These are phyloP conservation scores for Vitis cinerea DNA, from an alignment of 164 flowering plant genomes.

Conservation along the genomic window DNA sequence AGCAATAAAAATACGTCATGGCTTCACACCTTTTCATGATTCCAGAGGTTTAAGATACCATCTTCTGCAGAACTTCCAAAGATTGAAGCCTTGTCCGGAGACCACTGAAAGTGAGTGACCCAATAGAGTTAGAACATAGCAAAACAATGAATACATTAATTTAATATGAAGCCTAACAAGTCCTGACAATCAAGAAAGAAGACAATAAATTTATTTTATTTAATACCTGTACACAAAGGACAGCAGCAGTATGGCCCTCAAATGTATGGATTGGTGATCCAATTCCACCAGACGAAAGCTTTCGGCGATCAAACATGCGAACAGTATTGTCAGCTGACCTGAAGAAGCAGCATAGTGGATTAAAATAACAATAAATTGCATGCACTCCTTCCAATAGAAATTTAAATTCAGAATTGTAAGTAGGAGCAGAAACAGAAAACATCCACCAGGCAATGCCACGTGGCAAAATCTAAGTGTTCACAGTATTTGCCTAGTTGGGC, in stretches of 20 bases:
- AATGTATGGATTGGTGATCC: slow-evolving; percentile 80
- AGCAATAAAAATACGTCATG: neutral
- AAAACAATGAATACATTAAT: neutral
- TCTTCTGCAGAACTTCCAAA: slow-evolving; percentile 95
- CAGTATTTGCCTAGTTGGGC: too few relatives aligned
- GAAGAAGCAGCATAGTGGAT: slow-evolving; percentile 11
- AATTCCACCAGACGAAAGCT: slow-evolving; percentile 66
- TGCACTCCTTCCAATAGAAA: too few relatives aligned
- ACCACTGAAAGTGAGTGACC: slow-evolving; percentile 64
- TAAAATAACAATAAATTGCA: neutral
- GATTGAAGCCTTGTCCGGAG: slow-evolving; percentile 84
- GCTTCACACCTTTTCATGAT: slow-evolving; percentile 54
- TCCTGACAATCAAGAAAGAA: neutral
- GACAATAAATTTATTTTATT: neutral
- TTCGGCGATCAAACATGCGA: slow-evolving; percentile 91
- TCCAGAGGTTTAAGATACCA: slow-evolving; percentile 80
- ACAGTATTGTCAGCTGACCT: slow-evolving; percentile 97
- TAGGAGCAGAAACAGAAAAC: too few relatives aligned
- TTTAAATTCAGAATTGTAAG: too few relatives aligned
- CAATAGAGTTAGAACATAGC: too few relatives aligned
- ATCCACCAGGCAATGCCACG: too few relatives aligned
- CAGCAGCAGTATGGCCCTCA: slow-evolving; percentile 87
- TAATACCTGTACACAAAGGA: slow-evolving; percentile 84
- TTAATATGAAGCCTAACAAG: slow-evolving; percentile 3
- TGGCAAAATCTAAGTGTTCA: too few relatives aligned